A percentile compares a stretch with the other conserved stretches of the same genome.
phyloP scores from a whole-genome alignment of 805 yeast species.

The Teunomyces panamensis region DNA sequence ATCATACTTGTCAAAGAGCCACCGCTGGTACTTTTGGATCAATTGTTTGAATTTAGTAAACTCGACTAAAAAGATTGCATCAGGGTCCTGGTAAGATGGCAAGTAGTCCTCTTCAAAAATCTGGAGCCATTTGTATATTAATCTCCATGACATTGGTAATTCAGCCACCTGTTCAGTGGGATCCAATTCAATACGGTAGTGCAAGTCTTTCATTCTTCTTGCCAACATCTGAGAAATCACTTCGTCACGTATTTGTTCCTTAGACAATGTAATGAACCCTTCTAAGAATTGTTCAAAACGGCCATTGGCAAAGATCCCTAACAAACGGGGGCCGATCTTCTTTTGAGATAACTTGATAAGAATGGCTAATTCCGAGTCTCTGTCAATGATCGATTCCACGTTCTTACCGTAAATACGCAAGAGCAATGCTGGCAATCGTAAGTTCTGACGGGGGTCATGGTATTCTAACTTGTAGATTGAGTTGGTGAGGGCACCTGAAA shows the following conservation, averaged over 20 bases:
- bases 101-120: slow-evolving; percentile 44
- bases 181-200: slow-evolving; percentile 68
- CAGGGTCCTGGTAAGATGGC: slow-evolving; percentile 29
- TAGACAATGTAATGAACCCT: slow-evolving; percentile 74
- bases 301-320: slow-evolving; percentile 91
- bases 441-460: slow-evolving; percentile 26
- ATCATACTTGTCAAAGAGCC: slow-evolving; percentile 57
- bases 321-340: slow-evolving; percentile 81
- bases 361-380: slow-evolving; percentile 73
- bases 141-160: slow-evolving; percentile 70
- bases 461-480: slow-evolving; percentile 77
- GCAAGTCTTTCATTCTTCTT: slow-evolving; percentile 94
- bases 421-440: slow-evolving; percentile 58
- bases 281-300: slow-evolving; percentile 90
- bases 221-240: slow-evolving; percentile 82
- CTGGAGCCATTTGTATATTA: slow-evolving; percentile 68
- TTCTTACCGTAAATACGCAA: slow-evolving; percentile 87
- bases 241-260: slow-evolving; percentile 69
- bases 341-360: slow-evolving; percentile 70
- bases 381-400: slow-evolving; percentile 80
- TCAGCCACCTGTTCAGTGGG: slow-evolving; percentile 46
- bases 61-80: slow-evolving; percentile 40
- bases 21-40: slow-evolving; percentile 54
- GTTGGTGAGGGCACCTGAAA: slow-evolving; percentile 92
- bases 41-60: slow-evolving; percentile 50